These are phyloP conservation scores for Raffaelea ambrosiae DNA, from an alignment of 2,329 filamentous ascomycete species.

Conservation along the genomic window DNA sequence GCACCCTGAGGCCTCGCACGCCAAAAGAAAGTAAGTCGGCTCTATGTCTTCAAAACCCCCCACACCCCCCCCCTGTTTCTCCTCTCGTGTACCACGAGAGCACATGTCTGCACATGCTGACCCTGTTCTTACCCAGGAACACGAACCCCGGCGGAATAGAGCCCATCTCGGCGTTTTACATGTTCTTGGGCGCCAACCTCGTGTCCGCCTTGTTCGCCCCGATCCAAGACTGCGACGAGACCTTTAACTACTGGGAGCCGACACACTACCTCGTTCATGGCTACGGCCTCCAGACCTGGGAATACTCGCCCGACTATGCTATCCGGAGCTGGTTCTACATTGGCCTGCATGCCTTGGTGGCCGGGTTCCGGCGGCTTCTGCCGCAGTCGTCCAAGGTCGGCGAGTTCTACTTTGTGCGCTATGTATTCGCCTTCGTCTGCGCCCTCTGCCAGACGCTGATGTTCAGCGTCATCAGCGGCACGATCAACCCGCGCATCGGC, in stretches of 20 bases:
- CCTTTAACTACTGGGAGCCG: slow-evolving; percentile 99
- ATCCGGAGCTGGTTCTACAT: slow-evolving; percentile 95
- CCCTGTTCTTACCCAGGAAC: slow-evolving; percentile 22
- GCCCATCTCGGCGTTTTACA: slow-evolving; percentile 69
- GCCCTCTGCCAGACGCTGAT: slow-evolving; percentile 75
- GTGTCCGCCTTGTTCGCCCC: slow-evolving; percentile 75
- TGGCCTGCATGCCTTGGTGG: slow-evolving; percentile 65
- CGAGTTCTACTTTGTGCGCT: slow-evolving; percentile 85
- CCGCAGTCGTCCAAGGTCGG: slow-evolving; percentile 53
- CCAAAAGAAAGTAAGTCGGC: slow-evolving; percentile 44
- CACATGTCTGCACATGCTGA: background rate
- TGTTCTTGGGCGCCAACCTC: slow-evolving; percentile 66
- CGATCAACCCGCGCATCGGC: slow-evolving; percentile 74
- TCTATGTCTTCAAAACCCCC: too few species aligned
- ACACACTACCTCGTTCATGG: slow-evolving; percentile 89
- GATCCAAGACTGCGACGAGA: slow-evolving; percentile 97
- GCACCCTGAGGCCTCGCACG: slow-evolving; percentile 40
- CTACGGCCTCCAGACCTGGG: slow-evolving; percentile 95
- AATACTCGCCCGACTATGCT: slow-evolving; percentile 90
- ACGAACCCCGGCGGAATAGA: slow-evolving; percentile 54
- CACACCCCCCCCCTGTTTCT: too few species aligned
- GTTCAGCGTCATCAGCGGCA: slow-evolving; percentile 67
- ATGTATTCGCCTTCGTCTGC: slow-evolving; percentile 65
- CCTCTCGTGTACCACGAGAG: background rate
- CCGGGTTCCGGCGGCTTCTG: slow-evolving; percentile 56